Base-by-base conservation (phyloP, 208 protist genomes). In the Endotrypanum monterogeii region DNA sequence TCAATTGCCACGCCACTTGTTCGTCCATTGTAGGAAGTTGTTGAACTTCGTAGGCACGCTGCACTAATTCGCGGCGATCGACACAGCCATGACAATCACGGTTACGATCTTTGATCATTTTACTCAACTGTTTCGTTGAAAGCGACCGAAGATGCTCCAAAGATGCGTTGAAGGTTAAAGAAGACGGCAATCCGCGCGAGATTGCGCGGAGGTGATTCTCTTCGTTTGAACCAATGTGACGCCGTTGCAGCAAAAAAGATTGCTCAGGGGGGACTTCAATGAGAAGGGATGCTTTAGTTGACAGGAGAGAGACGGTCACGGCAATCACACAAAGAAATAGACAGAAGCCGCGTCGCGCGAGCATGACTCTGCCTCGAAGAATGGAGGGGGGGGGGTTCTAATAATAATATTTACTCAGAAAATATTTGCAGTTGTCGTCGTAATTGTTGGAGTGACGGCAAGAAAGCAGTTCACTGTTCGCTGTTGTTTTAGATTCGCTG, bases 41-140 rank as follows among this genome's bases (percentile, higher is more conserved):
- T 51, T 79, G 79, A 20, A 84, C 72, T 50, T 80, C 71, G 67
- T 87, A 52, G 1, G 73, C 85, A 25, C 70, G 78, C 39, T 83
- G 69, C 37, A 86, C 79, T 8, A 91, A 67, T n/a, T 93, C 75
- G 5, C 62, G 48, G 14, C 81, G 79, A 76, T 89, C 83, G 6
- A 88, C 60, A 39, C 86, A 89, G 50, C 80, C 86, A 37, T 75
- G 35, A 74, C 86, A 93, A 28, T 66, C 54, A 12, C 65, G 57
- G 58, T 84, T 56, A 41, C 76, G 73, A n/a, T 90, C 83, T 14
- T 52, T 51, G 16, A 93, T 72, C 12, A 90, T 77, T 23, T 73
- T 72, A 55, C 65, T 76, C 37, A 93, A 70, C 37, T 88, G 65
- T 9, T 65, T 57, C 0, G 79, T 71, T 5, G 74, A 76, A 18